Conservation (phyloP, 2,329 filamentous ascomycete species). For the Exophiala sideris region DNA sequence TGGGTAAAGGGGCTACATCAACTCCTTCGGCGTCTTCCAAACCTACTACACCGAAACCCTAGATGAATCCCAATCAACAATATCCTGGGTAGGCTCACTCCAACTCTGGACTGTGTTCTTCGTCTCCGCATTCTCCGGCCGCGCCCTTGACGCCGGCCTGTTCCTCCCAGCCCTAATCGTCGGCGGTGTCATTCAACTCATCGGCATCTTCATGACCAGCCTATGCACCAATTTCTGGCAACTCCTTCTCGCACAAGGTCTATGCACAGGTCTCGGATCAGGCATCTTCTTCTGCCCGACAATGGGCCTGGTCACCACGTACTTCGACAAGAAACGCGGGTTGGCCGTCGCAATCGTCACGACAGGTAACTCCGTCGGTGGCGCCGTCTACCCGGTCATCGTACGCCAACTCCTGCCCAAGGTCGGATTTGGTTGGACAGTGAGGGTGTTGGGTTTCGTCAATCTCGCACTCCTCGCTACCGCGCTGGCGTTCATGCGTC, state of each 20-base stretch:
- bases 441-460: constrained; percentile 60
- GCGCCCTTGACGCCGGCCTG: constrained; percentile 51
- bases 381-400: constrained; percentile 61
- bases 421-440: constrained; percentile 63
- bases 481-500: constrained; percentile 41
- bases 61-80: constrained; percentile 43
- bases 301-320: constrained; percentile 56
- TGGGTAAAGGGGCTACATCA: constrained; percentile 41
- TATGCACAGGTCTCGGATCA: constrained; percentile 56
- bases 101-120: constrained; percentile 51
- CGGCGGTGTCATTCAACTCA: constrained; percentile 43
- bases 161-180: constrained; percentile 44
- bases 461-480: constrained; percentile 48
- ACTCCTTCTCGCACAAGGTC: constrained; percentile 49
- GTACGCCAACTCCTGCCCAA: constrained; percentile 55
- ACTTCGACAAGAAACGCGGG: constrained; percentile 58
- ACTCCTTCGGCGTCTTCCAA: constrained; percentile 57
- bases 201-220: constrained; percentile 52
- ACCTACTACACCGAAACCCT: constrained; percentile 48
- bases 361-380: constrained; percentile 60
- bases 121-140: constrained; percentile 50
- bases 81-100: constrained; percentile 53
- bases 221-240: constrained; percentile 51
- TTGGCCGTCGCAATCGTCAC: constrained; percentile 60
- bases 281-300: constrained; percentile 55